Conservation (phyloP, 345 rosid species). For the Sisymbrium irio region DNA sequence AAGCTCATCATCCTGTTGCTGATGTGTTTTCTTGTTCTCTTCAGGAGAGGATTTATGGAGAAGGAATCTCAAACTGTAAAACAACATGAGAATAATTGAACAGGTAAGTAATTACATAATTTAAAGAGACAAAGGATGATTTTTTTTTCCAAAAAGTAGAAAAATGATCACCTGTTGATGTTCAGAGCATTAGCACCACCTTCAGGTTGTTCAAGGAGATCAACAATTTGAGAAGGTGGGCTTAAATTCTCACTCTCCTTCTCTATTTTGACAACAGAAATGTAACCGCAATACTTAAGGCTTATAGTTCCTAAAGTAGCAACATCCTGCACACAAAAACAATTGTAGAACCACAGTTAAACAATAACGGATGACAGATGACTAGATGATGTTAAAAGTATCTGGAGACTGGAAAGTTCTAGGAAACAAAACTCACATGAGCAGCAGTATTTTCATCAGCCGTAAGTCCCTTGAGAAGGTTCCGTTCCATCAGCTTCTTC, state of each 20-base stretch:
- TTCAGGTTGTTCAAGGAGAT: constrained; percentile 84
- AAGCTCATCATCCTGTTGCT: constrained; percentile 57
- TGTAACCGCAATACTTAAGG: constrained; percentile 81
- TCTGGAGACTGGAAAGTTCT: constrained; percentile 12
- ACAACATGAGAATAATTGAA: constrained; percentile 9
- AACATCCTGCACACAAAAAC: constrained; percentile 60
- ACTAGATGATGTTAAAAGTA: not conserved
- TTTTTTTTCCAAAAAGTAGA: not conserved
- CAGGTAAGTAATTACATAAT: not conserved
- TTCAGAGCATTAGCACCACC: constrained; percentile 99
- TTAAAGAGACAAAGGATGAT: constrained; percentile 5
- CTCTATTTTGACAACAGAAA: constrained; percentile 73
- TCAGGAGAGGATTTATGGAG: constrained; percentile 62
- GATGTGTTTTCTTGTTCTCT: constrained; percentile 44
- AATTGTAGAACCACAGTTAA: constrained; percentile 17
- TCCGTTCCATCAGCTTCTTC: constrained; percentile 63
- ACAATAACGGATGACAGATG: not conserved
- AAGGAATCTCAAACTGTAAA: constrained; percentile 79
- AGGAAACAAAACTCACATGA: constrained; percentile 58
- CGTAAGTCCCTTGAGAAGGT: constrained; percentile 92
- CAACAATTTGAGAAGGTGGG: constrained; percentile 57
- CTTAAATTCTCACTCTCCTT: constrained; percentile 46
- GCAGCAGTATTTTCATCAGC: constrained; percentile 98
- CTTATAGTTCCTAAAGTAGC: constrained; percentile 75
- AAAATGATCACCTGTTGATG: constrained; percentile 64